phyloP scores from a whole-genome alignment of 176 grass and related monocot genomes.

The Carex kokanica region DNA sequence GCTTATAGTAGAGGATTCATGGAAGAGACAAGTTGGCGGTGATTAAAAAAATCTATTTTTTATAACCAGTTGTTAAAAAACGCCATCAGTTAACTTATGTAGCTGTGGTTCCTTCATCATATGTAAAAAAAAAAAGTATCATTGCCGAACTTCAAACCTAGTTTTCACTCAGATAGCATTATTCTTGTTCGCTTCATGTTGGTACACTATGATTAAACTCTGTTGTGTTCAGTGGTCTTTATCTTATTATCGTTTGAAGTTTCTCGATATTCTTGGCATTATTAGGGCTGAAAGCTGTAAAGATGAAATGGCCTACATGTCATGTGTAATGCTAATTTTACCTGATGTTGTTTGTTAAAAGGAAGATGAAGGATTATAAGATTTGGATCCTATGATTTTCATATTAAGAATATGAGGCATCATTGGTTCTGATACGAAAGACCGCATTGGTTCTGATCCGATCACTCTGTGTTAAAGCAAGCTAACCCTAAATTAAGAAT shows the following conservation, averaged over 20 bases:
- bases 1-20: conserved; percentile 84
- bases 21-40: conserved; percentile 71
- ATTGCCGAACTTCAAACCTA: neutral
- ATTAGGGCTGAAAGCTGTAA: neutral
- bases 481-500: no score
- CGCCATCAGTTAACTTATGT: neutral
- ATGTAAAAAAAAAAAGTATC: neutral
- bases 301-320: neutral
- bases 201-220: neutral
- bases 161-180: neutral
- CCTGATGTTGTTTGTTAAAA: neutral
- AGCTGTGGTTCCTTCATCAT: neutral
- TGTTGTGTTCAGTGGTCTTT: neutral
- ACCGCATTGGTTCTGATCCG: no score
- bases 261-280: neutral
- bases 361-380: neutral
- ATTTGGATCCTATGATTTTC: neutral
- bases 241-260: neutral
- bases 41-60: conserved; percentile 22
- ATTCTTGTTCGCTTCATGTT: neutral
- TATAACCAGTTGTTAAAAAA: neutral
- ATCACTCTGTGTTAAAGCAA: no score
- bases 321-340: neutral
- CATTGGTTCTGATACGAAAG: no score
- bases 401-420: no score